Conservation (phyloP, 2,329 filamentous ascomycete species). For the Thermoascus crustaceus region DNA sequence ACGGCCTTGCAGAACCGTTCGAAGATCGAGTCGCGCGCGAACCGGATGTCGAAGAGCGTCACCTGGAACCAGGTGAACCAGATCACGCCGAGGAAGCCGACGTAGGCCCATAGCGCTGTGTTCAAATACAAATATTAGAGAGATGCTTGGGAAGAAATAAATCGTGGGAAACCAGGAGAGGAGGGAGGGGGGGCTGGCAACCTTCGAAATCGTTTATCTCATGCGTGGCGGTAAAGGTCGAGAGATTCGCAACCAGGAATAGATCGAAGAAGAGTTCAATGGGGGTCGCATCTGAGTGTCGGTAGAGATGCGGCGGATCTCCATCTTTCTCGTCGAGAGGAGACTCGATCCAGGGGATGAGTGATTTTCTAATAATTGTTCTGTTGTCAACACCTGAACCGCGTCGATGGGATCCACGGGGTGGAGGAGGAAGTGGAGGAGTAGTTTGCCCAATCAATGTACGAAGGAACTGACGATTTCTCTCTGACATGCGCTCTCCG, state of each 20-base stretch:
- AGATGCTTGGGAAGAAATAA: constrained; percentile 19
- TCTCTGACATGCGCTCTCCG: constrained; percentile 7
- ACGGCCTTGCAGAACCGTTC: constrained; percentile 51
- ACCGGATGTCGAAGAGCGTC: constrained; percentile 58
- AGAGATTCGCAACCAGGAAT: constrained; percentile 57
- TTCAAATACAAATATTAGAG: too few species aligned
- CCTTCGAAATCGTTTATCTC: constrained; percentile 45
- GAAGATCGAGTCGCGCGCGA: constrained; percentile 56
- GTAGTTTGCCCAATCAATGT: too few species aligned
- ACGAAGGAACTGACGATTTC: too few species aligned
- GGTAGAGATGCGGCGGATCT: constrained; percentile 27
- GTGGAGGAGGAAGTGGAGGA: too few species aligned
- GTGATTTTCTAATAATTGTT: background rate
- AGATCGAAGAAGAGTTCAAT: constrained; percentile 53
- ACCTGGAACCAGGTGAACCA: constrained; percentile 64
- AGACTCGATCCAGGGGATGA: constrained; percentile 25
- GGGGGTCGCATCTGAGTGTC: constrained; percentile 45
- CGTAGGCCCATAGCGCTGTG: constrained; percentile 42
- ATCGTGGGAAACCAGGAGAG: background rate
- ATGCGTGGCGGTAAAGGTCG: constrained; percentile 51
- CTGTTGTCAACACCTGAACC: background rate
- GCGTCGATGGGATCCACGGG: too few species aligned
- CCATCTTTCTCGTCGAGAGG: constrained; percentile 23
- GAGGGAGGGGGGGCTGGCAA: constrained; percentile 12
- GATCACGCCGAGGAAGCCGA: constrained; percentile 50